A percentile compares a stretch with the other conserved stretches of the same genome.
These are phyloP conservation scores for Hericium alpestre DNA, from an alignment of 768 basidiomycete species.

Conservation along the genomic window DNA sequence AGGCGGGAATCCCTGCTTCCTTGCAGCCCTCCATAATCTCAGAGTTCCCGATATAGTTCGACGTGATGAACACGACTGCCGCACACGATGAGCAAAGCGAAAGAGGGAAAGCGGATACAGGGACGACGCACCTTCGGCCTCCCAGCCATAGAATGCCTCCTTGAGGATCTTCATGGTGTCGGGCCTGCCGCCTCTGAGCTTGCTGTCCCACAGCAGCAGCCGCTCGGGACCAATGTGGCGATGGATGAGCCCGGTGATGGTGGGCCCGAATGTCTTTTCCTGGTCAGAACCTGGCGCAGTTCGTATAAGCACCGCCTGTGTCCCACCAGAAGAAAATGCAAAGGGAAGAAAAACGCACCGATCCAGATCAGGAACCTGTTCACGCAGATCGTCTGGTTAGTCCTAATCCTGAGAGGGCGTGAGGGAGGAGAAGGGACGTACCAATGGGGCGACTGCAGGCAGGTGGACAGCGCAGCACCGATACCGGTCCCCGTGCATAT, in stretches of 20 bases:
- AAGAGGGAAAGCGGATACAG: too few relatives aligned
- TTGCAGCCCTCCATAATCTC: conserved; percentile 33
- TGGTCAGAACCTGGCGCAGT: conserved; percentile 27
- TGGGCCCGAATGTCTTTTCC: conserved; percentile 34
- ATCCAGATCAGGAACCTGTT: conserved; percentile 32
- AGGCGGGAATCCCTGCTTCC: conserved; percentile 26
- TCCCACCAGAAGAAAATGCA: not conserved
- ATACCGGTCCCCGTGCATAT: conserved; percentile 36
- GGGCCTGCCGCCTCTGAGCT: conserved; percentile 27
- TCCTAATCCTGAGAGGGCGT: not conserved
- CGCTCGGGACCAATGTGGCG: conserved; percentile 28
- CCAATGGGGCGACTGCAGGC: conserved; percentile 29
- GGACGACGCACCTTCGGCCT: conserved; percentile 21
- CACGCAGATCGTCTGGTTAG: not conserved
- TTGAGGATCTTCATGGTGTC: conserved; percentile 28
- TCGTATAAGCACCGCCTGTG: not conserved
- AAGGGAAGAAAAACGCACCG: conserved; percentile 6
- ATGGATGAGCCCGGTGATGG: conserved; percentile 30
- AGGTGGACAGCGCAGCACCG: conserved; percentile 34
- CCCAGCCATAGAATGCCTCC: conserved; percentile 26
- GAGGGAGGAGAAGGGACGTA: conserved; percentile 12
- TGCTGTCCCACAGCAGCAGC: conserved; percentile 31
- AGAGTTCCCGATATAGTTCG: conserved; percentile 29
- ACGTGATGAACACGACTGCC: conserved; percentile 33
- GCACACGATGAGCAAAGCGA: not conserved